A percentile compares a stretch with the other conserved stretches of the same genome.
Conservation (phyloP, 257 asterid genomes). For the Solanum commersonii region DNA sequence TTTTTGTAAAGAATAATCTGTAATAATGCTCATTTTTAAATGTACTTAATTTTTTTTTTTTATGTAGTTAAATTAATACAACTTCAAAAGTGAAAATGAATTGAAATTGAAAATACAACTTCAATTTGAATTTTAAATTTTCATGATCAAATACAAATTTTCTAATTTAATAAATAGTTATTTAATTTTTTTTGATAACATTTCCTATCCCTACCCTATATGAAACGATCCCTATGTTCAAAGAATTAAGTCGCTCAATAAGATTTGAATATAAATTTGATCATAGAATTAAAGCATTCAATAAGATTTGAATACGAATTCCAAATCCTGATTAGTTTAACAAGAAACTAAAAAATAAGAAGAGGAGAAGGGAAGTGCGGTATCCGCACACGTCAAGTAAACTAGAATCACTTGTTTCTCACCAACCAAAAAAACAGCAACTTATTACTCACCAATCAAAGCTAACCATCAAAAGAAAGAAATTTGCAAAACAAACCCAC, state of each 20-base stretch:
- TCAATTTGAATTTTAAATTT: neutral
- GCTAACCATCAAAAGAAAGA: neutral
- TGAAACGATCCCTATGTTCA: neutral
- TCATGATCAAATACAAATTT: neutral
- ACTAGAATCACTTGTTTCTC: neutral
- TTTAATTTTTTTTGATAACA: neutral
- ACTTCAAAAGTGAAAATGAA: neutral
- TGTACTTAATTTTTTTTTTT: neutral
- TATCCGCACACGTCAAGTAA: neutral
- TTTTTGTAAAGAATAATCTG: neutral
- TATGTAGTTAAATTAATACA: neutral
- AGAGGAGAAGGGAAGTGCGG: neutral
- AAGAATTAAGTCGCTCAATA: too few species aligned
- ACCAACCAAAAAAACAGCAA: neutral
- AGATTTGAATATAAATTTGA: neutral
- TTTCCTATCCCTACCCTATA: too few species aligned
- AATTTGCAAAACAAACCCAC: neutral
- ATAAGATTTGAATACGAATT: too few species aligned
- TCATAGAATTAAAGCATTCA: too few species aligned
- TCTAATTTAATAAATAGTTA: neutral
- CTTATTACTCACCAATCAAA: neutral
- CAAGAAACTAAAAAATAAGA: neutral
- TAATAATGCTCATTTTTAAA: neutral
- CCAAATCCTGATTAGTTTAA: neutral
- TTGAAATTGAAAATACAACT: neutral